Conservation (phyloP, 352 stramenopile species). For the Lagenidium giganteum region DNA sequence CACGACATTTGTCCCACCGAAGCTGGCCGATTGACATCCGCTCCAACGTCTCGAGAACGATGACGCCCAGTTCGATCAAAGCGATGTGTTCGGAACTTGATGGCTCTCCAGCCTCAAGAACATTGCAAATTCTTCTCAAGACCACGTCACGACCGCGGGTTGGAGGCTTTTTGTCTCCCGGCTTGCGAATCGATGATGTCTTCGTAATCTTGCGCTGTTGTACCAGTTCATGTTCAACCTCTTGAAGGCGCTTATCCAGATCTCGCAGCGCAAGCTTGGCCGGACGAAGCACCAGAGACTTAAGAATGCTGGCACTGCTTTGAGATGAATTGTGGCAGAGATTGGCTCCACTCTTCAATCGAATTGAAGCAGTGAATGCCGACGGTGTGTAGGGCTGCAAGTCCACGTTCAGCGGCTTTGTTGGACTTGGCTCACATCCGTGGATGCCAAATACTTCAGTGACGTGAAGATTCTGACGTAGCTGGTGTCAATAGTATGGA, state of each 20-base stretch:
- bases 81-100: slow-evolving; percentile 44
- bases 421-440: slow-evolving; percentile 46
- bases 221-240: slow-evolving; percentile 46
- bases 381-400: slow-evolving; percentile 29
- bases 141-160: slow-evolving; percentile 69
- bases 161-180: slow-evolving; percentile 35
- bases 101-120: slow-evolving; percentile 60
- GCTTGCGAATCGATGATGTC: slow-evolving; percentile 28
- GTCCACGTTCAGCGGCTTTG: slow-evolving; percentile 6
- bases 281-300: slow-evolving; percentile 53
- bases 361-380: slow-evolving; percentile 49
- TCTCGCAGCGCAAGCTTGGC: slow-evolving; percentile 68
- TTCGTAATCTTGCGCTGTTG: slow-evolving; percentile 44
- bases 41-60: slow-evolving; percentile 71
- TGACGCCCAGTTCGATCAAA: slow-evolving; percentile 64
- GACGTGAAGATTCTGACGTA: slow-evolving; percentile 31
- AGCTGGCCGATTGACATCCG: slow-evolving; percentile 51
- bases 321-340: slow-evolving; percentile 50
- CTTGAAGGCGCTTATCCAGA: slow-evolving; percentile 60
- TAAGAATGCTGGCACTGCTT: slow-evolving; percentile 44
- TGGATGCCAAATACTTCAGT: slow-evolving; percentile 69
- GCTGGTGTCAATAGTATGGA: slow-evolving; percentile 16
- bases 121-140: slow-evolving; percentile 55
- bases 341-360: slow-evolving; percentile 62
- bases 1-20: slow-evolving; percentile 46